Evolutionary conservation across 2,329 filamentous ascomycete species (phyloP).

Genomic region (Corynespora cassiicola): DNA sequence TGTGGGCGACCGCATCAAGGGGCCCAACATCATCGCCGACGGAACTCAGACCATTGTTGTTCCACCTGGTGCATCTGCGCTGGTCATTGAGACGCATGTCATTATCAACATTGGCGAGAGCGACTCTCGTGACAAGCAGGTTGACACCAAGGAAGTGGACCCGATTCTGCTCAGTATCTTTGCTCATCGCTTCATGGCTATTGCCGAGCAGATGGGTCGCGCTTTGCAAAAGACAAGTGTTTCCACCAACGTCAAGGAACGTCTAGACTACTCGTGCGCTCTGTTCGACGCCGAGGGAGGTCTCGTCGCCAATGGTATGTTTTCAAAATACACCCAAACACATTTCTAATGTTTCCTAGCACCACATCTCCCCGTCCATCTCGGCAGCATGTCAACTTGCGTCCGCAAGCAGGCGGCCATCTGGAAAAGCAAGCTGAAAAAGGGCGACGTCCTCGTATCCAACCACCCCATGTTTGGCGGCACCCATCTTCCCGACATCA

Average conservation of each 20-base stretch:
- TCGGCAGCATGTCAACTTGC: slow-evolving; percentile 86
- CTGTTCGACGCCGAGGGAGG: slow-evolving; percentile 79
- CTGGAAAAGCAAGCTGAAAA: slow-evolving; percentile 78
- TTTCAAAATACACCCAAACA: neutral
- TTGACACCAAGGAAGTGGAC: slow-evolving; percentile 66
- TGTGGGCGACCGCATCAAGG: slow-evolving; percentile 74
- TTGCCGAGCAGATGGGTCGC: slow-evolving; percentile 84
- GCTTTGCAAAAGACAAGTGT: slow-evolving; percentile 81
- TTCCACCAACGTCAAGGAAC: slow-evolving; percentile 81
- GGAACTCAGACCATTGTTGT: slow-evolving; percentile 92
- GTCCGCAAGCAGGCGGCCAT: slow-evolving; percentile 80
- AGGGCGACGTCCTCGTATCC: slow-evolving; percentile 81
- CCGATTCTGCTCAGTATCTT: slow-evolving; percentile 82
- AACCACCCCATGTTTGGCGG: slow-evolving; percentile 87
- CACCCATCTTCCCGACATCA: slow-evolving; percentile 84
- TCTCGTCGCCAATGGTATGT: slow-evolving; percentile 72
- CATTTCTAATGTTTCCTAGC: slow-evolving; percentile 48
- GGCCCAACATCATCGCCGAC: slow-evolving; percentile 86
- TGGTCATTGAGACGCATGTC: slow-evolving; percentile 85
- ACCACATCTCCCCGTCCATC: slow-evolving; percentile 80
- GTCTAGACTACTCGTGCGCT: slow-evolving; percentile 83
- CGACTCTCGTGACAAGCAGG: slow-evolving; percentile 55
- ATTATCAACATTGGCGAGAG: slow-evolving; percentile 79
- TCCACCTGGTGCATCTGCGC: slow-evolving; percentile 76
- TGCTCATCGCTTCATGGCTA: slow-evolving; percentile 83